Evolutionary conservation across 176 grass and related monocot genomes (phyloP).

Genomic region (Alopecurus myosuroides): DNA sequence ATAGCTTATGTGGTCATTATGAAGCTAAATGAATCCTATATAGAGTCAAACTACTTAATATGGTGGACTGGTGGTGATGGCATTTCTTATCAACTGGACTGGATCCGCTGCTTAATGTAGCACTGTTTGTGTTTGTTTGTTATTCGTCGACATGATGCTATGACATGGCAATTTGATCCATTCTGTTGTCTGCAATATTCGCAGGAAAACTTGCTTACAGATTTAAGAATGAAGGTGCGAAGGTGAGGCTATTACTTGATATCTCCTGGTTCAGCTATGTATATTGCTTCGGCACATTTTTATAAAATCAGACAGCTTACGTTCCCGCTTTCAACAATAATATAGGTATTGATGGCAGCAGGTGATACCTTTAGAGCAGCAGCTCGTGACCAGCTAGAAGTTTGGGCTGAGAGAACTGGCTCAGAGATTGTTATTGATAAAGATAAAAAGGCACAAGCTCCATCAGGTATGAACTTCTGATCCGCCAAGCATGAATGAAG

Average conservation of each 20-base stretch:
- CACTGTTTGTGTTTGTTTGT: neutral
- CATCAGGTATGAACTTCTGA: conserved; percentile 46
- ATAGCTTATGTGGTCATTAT: neutral
- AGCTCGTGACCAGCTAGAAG: conserved; percentile 91
- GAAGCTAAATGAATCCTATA: neutral
- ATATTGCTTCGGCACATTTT: neutral
- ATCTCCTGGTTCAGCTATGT: neutral
- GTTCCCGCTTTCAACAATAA: conserved; percentile 17
- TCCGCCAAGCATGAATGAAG: conserved; percentile 1
- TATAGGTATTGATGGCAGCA: conserved; percentile 92
- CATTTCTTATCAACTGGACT: neutral
- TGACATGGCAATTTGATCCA: neutral
- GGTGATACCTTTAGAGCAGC: conserved; percentile 95
- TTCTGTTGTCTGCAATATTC: conserved; percentile 24
- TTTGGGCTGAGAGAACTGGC: conserved; percentile 93
- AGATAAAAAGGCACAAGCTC: conserved; percentile 73
- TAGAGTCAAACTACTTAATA: neutral
- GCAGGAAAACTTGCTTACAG: conserved; percentile 93
- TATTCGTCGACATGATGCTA: neutral
- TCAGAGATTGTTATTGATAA: conserved; percentile 77
- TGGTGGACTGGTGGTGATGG: neutral
- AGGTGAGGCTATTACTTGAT: conserved; percentile 38
- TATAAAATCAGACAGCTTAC: conserved; percentile 7
- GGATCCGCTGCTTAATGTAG: neutral
- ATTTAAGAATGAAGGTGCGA: conserved; percentile 94